Conservation (phyloP, 495 filamentous ascomycete genomes). For the Lasiosphaeris hirsuta region DNA sequence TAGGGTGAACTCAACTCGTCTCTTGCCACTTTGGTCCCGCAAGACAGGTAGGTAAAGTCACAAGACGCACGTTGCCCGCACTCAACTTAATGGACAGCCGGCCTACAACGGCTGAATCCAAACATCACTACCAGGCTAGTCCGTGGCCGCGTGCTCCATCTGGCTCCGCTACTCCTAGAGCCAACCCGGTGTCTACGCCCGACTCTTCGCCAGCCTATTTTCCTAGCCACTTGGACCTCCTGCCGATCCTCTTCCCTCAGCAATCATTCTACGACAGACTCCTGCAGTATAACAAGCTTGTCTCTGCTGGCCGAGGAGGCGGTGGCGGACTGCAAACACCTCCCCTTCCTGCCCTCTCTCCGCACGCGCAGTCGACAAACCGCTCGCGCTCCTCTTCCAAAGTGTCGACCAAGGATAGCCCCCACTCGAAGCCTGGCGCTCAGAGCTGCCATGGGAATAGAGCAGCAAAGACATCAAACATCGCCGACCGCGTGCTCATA, state of each 20-base stretch:
- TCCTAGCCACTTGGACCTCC: conserved; percentile 40
- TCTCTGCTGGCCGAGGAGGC: conserved; percentile 48
- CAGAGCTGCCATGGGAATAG: conserved; percentile 61
- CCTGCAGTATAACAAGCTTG: conserved; percentile 53
- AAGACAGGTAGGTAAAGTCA: conserved; percentile 15
- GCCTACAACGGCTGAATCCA: conserved; percentile 48
- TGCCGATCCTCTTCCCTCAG: conserved; percentile 48
- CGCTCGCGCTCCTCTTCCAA: conserved; percentile 51
- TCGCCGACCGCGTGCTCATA: conserved; percentile 55
- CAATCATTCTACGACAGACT: conserved; percentile 53
- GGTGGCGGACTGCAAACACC: conserved; percentile 42
- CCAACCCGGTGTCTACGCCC: conserved; percentile 21
- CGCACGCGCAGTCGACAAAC: conserved; percentile 45
- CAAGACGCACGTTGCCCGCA: conserved; percentile 20
- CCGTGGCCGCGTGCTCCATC: conserved; percentile 37
- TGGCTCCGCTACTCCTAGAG: conserved; percentile 22
- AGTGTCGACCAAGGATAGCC: conserved; percentile 47
- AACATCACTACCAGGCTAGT: conserved; percentile 46
- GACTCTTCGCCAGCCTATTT: conserved; percentile 30
- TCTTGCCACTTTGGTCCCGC: conserved; percentile 15
- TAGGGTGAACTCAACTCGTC: conserved; percentile 7
- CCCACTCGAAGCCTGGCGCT: conserved; percentile 34
- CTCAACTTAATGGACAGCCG: conserved; percentile 50
- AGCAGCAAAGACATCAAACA: conserved; percentile 42
- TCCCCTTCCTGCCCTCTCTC: conserved; percentile 44